Evolutionary conservation across 1,284 basidiomycete genomes (phyloP).

Genomic region (Ceratobasidium sp.): DNA sequence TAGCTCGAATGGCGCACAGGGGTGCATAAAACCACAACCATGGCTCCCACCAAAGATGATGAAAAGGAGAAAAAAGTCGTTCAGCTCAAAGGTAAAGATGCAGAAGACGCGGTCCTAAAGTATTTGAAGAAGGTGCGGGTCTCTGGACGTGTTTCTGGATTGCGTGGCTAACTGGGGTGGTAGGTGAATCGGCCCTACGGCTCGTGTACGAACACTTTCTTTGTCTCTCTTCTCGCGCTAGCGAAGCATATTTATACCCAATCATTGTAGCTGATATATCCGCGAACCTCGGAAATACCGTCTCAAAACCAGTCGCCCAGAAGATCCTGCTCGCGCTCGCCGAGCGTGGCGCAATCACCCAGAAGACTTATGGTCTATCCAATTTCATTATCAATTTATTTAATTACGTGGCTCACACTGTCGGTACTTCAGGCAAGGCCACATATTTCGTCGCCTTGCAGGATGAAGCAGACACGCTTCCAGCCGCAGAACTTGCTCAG

Average conservation of each 20-base stretch:
- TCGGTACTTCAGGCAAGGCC: conserved; percentile 69
- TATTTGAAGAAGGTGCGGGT: conserved; percentile 70
- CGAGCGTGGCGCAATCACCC: conserved; percentile 74
- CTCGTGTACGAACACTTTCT: conserved; percentile 42
- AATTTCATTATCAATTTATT: too few relatives aligned
- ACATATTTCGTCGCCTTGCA: conserved; percentile 79
- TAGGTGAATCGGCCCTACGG: conserved; percentile 45
- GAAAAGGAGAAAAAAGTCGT: conserved; percentile 43
- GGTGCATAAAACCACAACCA: background rate
- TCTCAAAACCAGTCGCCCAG: conserved; percentile 80
- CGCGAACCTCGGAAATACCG: conserved; percentile 84
- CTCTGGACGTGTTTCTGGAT: conserved; percentile 38
- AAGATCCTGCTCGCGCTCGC: conserved; percentile 80
- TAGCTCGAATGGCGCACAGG: background rate
- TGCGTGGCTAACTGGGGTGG: background rate
- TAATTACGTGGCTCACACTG: conserved; percentile 43
- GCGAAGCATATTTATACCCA: background rate
- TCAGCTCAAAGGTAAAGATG: conserved; percentile 50
- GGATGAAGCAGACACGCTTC: conserved; percentile 65
- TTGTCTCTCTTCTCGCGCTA: conserved; percentile 65
- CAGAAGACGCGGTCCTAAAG: conserved; percentile 74
- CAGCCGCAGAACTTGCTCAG: conserved; percentile 62
- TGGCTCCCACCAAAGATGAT: conserved; percentile 44
- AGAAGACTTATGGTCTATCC: conserved; percentile 78
- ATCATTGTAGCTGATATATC: conserved; percentile 72